Evolutionary conservation across 495 filamentous ascomycete species (phyloP), one percentile per base, ranked within the genome.

Genomic region (Hypomontagnella monticulosa): DNA sequence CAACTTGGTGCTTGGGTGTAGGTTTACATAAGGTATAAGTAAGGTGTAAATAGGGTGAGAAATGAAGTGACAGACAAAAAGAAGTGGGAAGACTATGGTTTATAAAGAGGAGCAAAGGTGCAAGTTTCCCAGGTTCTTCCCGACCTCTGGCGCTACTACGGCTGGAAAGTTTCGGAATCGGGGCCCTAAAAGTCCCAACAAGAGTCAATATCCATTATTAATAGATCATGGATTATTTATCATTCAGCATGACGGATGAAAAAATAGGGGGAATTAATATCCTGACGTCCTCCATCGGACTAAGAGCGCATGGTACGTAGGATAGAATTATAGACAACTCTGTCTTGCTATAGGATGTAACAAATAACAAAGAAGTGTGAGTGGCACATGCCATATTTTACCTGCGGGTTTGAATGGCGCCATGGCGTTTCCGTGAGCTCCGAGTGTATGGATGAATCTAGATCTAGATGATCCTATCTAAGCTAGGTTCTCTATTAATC

Each of bases 371-470:
- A 19, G 19, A 30, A 10, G 10, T 36, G 47, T 14, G 53, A 33
- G 52, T 46, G 51, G 46, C 57, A 67, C 52, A 61, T 60, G 63
- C 6, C 34, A 54, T 14, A 54, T 16, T 59, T 54, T 9, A 36
- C n/a, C 27, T 50, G 37, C 36, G 44, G 41, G 50, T 23, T 15
- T 12, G 14, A 38, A 57, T 61, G 51, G 57, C 52, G 57, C 63
- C 51, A 67, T 57, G 61, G 52, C 15, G 8, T 14, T 44, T 53
- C 48, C 46, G 52, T 41, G 0, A 34, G 40, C 37, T 59, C 65
- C 41, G 59, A 47, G 18, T 30, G 41, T 32, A n/a, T 47, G 63
- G 58, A 57, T 41, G 47, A 48, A 67, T 57, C 53, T 63, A 63
- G 59, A 68, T 53, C 54, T 55, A 18, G 15, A 33, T 20, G 4